Evolutionary conservation across 768 basidiomycete genomes (phyloP).

Genomic region (Suillus lakei): DNA sequence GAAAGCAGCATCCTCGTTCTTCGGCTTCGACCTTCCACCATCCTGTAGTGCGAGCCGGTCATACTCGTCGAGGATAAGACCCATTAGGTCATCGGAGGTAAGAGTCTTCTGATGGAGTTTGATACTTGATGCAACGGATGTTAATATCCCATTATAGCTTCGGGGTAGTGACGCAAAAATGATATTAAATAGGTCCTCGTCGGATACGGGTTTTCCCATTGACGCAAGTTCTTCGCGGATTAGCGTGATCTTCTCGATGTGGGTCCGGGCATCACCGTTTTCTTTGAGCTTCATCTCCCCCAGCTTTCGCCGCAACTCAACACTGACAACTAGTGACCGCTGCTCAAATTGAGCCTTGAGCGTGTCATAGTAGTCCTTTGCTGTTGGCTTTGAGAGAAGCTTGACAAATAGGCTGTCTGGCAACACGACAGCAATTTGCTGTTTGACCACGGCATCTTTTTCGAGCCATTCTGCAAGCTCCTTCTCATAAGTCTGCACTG

Average conservation of each 20-base stretch:
- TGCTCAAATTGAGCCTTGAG: slow-evolving; percentile 17
- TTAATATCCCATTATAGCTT: slow-evolving; percentile 37
- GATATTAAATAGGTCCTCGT: slow-evolving; percentile 39
- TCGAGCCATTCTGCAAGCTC: slow-evolving; percentile 8
- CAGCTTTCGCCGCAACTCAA: not conserved
- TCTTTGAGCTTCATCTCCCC: slow-evolving; percentile 19
- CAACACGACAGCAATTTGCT: not conserved
- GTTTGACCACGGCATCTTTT: slow-evolving; percentile 33
- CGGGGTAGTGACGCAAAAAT: slow-evolving; percentile 40
- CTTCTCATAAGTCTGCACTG: slow-evolving; percentile 7
- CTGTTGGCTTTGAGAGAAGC: not conserved
- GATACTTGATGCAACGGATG: too few species aligned
- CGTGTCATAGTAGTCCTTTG: not conserved
- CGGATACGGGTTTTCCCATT: slow-evolving; percentile 34
- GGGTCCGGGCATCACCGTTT: slow-evolving; percentile 35
- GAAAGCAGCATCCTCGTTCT: slow-evolving; percentile 7
- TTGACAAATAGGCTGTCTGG: not conserved
- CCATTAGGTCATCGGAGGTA: slow-evolving; percentile 20
- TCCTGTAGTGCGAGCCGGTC: slow-evolving; percentile 14
- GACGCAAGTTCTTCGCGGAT: slow-evolving; percentile 39
- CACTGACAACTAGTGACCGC: not conserved
- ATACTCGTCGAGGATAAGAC: slow-evolving; percentile 18
- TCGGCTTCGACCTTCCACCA: not conserved
- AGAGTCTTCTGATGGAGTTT: slow-evolving; percentile 12
- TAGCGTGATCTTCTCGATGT: slow-evolving; percentile 34